These are phyloP conservation scores for Chlamydomonas sp. DNA, from an alignment of 139 green algal genomes.

Conservation along the genomic window DNA sequence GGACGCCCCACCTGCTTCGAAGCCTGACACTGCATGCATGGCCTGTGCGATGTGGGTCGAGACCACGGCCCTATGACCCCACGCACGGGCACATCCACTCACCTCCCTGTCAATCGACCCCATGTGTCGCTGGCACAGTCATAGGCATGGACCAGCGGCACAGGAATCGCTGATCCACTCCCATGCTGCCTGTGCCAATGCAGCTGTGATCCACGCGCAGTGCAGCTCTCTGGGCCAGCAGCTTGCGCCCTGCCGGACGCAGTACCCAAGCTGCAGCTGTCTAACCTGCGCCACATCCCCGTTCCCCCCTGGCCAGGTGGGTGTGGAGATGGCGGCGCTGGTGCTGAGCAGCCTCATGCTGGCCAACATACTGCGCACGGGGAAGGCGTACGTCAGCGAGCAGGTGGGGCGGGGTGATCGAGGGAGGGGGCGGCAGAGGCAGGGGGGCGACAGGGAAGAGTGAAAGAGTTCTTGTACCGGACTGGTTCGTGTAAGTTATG, in stretches of 20 bases:
- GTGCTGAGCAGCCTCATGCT: constrained; percentile 58
- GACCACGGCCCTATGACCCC: no score
- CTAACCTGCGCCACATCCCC: no score
- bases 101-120: neutral
- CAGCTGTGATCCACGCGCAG: no score
- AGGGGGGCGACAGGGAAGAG: neutral
- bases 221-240: no score
- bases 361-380: constrained; percentile 29
- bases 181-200: no score
- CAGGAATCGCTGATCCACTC: no score
- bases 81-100: neutral
- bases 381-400: constrained; percentile 56
- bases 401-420: constrained; percentile 50
- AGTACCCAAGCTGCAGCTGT: no score
- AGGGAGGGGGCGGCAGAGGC: neutral
- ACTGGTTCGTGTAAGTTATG: no score
- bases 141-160: no score
- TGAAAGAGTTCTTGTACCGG: constrained; percentile 1
- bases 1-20: no score
- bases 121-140: no score
- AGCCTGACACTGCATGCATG: neutral
- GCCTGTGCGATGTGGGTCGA: neutral
- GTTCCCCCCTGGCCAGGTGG: constrained; percentile 31
- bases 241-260: no score
- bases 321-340: constrained; percentile 40